A percentile compares a stretch with the other conserved stretches of the same genome.
These are phyloP conservation scores for Alternaria gaisen DNA, from an alignment of 2,329 filamentous ascomycete genomes.

Conservation along the genomic window DNA sequence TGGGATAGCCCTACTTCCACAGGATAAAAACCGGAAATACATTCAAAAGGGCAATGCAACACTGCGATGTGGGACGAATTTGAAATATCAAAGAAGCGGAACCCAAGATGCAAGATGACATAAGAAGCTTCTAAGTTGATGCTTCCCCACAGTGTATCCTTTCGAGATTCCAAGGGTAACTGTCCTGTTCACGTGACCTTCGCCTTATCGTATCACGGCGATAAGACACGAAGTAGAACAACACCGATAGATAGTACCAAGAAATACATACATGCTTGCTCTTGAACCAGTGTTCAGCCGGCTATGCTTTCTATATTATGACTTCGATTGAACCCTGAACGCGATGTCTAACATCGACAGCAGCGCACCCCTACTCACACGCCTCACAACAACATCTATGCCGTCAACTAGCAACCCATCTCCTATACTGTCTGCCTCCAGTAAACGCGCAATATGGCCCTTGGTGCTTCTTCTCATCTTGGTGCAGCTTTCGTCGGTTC, in stretches of 20 bases:
- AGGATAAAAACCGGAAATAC: neutral
- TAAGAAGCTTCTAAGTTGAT: neutral
- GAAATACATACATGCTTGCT: neutral
- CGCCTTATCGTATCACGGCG: slow-evolving; percentile 15
- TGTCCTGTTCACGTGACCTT: slow-evolving; percentile 16
- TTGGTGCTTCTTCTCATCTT: slow-evolving; percentile 45
- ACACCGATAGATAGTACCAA: neutral
- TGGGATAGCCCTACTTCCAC: slow-evolving; percentile 4
- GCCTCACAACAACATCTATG: slow-evolving; percentile 6
- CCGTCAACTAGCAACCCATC: slow-evolving; percentile 19
- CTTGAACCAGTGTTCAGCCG: neutral
- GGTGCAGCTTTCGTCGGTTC: slow-evolving; percentile 42
- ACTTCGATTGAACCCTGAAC: neutral
- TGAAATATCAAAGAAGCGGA: neutral
- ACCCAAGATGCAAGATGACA: neutral
- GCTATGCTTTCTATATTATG: neutral
- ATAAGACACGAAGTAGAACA: neutral
- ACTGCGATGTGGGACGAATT: neutral
- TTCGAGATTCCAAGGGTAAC: neutral
- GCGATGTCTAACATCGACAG: slow-evolving; percentile 4
- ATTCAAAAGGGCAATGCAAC: neutral
- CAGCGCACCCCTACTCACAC: slow-evolving; percentile 16
- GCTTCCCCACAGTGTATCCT: neutral
- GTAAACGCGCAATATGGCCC: slow-evolving; percentile 33
- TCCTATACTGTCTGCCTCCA: neutral